Conservation (phyloP, 176 grass and related monocot genomes). For the Saccharum spontaneum region DNA sequence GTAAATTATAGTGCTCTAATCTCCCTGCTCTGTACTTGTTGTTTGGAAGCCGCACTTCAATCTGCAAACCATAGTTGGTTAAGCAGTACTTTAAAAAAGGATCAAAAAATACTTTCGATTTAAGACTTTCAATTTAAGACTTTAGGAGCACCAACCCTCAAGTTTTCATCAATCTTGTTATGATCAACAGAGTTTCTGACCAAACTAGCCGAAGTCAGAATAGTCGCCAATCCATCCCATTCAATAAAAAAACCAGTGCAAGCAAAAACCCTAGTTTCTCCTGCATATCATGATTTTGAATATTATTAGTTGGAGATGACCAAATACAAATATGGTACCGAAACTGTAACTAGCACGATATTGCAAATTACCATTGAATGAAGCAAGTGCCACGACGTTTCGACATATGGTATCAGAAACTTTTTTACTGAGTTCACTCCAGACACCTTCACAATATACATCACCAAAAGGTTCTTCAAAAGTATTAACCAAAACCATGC, state of each 20-base stretch:
- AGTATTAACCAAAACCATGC: not conserved
- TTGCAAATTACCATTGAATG: constrained; percentile 8
- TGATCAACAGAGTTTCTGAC: not conserved
- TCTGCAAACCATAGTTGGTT: constrained; percentile 6
- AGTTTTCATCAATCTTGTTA: constrained; percentile 5
- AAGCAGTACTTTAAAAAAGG: not conserved
- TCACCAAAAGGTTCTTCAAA: constrained; percentile 21
- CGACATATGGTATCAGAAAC: not conserved
- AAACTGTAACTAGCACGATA: not conserved
- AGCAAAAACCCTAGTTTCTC: constrained; percentile 9
- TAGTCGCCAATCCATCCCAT: not conserved
- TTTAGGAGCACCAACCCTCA: not conserved
- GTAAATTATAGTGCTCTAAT: constrained; percentile 7
- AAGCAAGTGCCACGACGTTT: constrained; percentile 6
- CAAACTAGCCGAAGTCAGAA: constrained; percentile 17
- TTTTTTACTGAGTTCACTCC: not conserved
- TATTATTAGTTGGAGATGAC: not conserved
- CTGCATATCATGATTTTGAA: not conserved
- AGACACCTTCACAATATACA: not conserved
- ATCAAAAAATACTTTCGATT: not conserved
- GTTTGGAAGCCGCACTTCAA: constrained; percentile 10
- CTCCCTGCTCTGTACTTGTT: not conserved
- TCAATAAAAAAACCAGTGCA: constrained; percentile 20
- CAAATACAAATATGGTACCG: not conserved
- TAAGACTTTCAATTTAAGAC: too few relatives aligned